Evolutionary conservation across 441 rosid species (phyloP), one percentile per base, ranked within the genome.

Genomic region (Gossypium davidsonii): DNA sequence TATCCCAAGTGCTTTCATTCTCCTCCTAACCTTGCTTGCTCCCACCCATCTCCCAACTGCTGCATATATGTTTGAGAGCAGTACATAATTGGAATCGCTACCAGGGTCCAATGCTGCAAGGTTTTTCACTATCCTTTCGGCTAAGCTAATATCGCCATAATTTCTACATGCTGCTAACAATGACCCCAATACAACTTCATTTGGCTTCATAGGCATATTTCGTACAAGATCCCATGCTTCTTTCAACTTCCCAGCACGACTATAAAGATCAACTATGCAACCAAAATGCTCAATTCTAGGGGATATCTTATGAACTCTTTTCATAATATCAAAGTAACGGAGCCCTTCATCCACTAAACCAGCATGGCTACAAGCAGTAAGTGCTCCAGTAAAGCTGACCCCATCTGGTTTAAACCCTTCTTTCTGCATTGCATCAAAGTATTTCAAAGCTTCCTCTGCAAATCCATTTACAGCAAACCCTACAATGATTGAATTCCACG

Each of bases 231-330:
- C 64, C 76, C 84, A 46, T 25, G 94, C 95, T 14, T 90, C 91
- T 83, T 91, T 91, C 72, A 93, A 72, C 73, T 82, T 83, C 67
- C 98, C 96, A 7, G 96, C 90, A n/a, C 94, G 94, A 76, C 92
- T 88, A 70, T 84, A 90, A 53, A 90, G 86, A 86, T 91, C 94
- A 9, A 93, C 96, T 56, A 93, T 69, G 86, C 98, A 93, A 10
- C 95, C 95, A 6, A 87, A 93, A 67, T 93, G 98, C 77, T 89
- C 92, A 58, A 93, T 87, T 48, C 90, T 74, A 1, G 97, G 92
- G 20, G 78, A 63, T 67, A 90, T 83, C 55, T 74, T 70, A 75
- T 82, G 79, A 63, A 81, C 83, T 48, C 75, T 76, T 75, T 74
- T 83, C 95, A 93, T 87, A 59, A 60, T 48, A 14, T 84, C 76